These are phyloP conservation scores for Macrolepiota fuliginosa DNA, from an alignment of 768 basidiomycete species.

Conservation along the genomic window DNA sequence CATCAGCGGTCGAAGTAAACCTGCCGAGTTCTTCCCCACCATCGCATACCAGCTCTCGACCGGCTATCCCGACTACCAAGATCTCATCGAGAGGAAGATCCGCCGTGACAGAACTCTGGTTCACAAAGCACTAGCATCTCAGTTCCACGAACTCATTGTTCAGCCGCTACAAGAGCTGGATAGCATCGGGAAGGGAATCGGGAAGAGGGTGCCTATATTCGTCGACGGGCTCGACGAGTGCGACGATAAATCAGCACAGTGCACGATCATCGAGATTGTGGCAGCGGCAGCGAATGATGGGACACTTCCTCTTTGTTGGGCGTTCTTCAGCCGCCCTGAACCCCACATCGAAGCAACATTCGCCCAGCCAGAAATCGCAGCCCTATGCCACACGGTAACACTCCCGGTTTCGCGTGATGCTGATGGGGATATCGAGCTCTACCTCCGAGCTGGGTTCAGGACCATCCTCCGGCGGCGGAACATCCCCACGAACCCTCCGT, in stretches of 20 bases:
- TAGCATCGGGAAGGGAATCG: background rate
- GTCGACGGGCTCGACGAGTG: slow-evolving; percentile 18
- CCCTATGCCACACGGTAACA: too few relatives aligned
- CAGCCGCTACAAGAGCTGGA: background rate
- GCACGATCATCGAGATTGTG: slow-evolving; percentile 11
- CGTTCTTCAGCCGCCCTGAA: slow-evolving; percentile 16
- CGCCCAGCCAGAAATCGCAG: too few relatives aligned
- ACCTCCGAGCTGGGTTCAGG: too few relatives aligned
- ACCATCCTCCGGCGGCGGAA: too few relatives aligned
- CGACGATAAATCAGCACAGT: slow-evolving; percentile 5
- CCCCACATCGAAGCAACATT: background rate
- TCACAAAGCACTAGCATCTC: background rate
- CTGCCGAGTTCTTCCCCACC: slow-evolving; percentile 2
- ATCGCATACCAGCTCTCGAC: slow-evolving; percentile 12
- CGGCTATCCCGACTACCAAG: background rate
- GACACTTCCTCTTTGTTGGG: slow-evolving; percentile 10
- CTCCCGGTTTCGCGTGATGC: too few relatives aligned
- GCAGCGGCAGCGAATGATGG: background rate
- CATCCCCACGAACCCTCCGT: too few relatives aligned
- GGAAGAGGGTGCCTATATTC: background rate
- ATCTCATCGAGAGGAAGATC: background rate
- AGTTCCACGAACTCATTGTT: slow-evolving; percentile 6
- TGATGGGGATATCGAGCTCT: too few relatives aligned
- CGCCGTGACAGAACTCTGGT: background rate
- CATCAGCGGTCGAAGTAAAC: slow-evolving; percentile 4